Percentiles rank a stretch among this genome's conserved stretches.
phyloP scores from a whole-genome alignment of 768 basidiomycete genomes.

The Ramaria sp. region DNA sequence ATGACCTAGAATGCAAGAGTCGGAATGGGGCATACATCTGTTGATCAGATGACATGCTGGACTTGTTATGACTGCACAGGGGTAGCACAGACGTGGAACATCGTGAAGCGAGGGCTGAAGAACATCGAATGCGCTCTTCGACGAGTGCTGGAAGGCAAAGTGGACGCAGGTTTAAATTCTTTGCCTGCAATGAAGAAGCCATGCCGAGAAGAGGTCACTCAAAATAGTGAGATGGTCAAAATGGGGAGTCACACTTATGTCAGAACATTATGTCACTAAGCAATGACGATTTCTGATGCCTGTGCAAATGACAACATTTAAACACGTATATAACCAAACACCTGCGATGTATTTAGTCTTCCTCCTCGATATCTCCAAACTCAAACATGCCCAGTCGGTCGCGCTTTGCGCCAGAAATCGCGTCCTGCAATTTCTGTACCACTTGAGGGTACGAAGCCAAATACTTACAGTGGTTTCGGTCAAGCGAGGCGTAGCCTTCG shows the following conservation, averaged over 20 bases:
- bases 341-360: slow-evolving; percentile 30
- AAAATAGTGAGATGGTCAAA: neutral
- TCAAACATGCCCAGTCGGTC: slow-evolving; percentile 80
- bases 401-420: slow-evolving; percentile 54
- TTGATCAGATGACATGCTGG: neutral
- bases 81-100: neutral
- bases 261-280: neutral
- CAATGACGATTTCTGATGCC: no score
- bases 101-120: neutral
- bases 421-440: slow-evolving; percentile 50
- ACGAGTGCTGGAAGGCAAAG: neutral
- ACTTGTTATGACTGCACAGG: neutral
- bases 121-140: neutral
- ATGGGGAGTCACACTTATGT: neutral
- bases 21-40: neutral
- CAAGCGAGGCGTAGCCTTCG: slow-evolving; percentile 77
- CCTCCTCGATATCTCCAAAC: slow-evolving; percentile 85
- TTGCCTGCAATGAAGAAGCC: neutral
- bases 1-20: neutral
- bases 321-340: neutral
- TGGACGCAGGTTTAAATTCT: neutral
- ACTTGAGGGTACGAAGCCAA: slow-evolving; percentile 58
- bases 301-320: neutral
- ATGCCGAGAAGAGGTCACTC: neutral
- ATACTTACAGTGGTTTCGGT: slow-evolving; percentile 70